Conservation (phyloP, 306 rosid genomes). For the Gynostemma pentaphyllum region DNA sequence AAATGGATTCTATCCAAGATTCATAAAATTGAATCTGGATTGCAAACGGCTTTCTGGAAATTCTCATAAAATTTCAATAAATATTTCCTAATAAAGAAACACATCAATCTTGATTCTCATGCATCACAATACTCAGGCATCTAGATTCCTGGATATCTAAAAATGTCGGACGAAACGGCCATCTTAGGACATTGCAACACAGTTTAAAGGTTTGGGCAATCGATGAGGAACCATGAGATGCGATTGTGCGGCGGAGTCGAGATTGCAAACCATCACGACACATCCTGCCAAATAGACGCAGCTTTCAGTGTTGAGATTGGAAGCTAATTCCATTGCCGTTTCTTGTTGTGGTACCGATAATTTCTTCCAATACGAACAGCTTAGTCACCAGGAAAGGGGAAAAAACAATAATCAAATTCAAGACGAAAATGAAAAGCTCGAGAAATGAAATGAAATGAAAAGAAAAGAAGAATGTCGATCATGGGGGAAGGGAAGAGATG, state of each 20-base stretch:
- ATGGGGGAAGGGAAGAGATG: too few relatives aligned
- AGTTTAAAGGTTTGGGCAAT: slow-evolving; percentile 42
- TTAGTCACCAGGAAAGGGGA: neutral
- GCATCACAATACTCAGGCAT: too few relatives aligned
- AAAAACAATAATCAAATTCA: too few relatives aligned
- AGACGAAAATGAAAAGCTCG: too few relatives aligned
- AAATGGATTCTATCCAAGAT: too few relatives aligned
- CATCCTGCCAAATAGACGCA: slow-evolving; percentile 57
- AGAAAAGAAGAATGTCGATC: too few relatives aligned
- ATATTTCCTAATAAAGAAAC: too few relatives aligned
- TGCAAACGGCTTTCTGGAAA: too few relatives aligned
- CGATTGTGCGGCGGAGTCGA: slow-evolving; percentile 39
- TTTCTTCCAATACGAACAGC: slow-evolving; percentile 58
- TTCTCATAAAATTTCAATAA: too few relatives aligned
- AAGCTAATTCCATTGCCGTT: slow-evolving; percentile 52
- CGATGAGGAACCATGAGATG: slow-evolving; percentile 57
- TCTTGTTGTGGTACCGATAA: slow-evolving; percentile 53
- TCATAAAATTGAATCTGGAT: too few relatives aligned
- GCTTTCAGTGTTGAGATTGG: slow-evolving; percentile 24
- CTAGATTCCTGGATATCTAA: too few relatives aligned
- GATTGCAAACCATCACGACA: slow-evolving; percentile 51
- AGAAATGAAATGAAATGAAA: neutral
- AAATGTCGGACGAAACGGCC: slow-evolving; percentile 54
- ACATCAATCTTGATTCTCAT: too few relatives aligned
- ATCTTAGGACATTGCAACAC: slow-evolving; percentile 55